Conservation (phyloP, 208 protist species). For the Novymonas esmeraldas region DNA sequence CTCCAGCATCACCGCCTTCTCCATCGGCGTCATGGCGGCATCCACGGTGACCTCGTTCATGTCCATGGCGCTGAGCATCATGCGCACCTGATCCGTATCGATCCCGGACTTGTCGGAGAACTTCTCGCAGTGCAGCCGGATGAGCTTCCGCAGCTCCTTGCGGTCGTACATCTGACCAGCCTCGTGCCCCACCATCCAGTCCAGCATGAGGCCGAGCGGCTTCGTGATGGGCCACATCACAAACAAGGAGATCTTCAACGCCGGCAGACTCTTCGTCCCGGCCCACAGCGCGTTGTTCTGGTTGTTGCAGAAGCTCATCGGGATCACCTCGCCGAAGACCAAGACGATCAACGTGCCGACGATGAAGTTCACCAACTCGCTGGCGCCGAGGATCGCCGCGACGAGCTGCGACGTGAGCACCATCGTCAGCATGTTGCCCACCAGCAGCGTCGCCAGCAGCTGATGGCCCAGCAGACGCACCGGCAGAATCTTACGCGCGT, state of each 20-base stretch:
- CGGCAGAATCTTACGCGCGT: conserved; percentile 71
- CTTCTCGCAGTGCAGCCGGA: conserved; percentile 77
- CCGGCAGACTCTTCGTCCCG: conserved; percentile 53
- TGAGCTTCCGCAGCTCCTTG: conserved; percentile 78
- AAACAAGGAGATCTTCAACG: conserved; percentile 65
- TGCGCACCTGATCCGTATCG: conserved; percentile 61
- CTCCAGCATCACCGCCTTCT: conserved; percentile 57
- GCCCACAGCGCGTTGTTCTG: conserved; percentile 67
- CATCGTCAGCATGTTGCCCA: conserved; percentile 86
- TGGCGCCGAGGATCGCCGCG: conserved; percentile 59
- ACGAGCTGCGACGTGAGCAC: conserved; percentile 84
- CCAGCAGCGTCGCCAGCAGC: conserved; percentile 66
- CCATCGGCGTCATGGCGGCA: conserved; percentile 63
- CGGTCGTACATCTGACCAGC: conserved; percentile 80
- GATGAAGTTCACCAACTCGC: conserved; percentile 76
- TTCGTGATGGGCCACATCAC: conserved; percentile 75
- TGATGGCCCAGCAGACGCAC: conserved; percentile 76
- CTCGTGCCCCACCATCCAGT: conserved; percentile 71
- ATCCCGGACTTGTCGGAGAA: conserved; percentile 70
- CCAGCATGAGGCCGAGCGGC: conserved; percentile 75
- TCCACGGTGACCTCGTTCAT: conserved; percentile 58
- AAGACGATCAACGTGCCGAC: conserved; percentile 68
- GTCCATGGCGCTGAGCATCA: conserved; percentile 82
- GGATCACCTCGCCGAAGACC: conserved; percentile 80
- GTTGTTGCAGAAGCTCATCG: conserved; percentile 83